Percentiles rank a stretch among this genome's conserved stretches.
phyloP scores from a whole-genome alignment of 768 basidiomycete genomes.

The Astraeus odoratus region DNA sequence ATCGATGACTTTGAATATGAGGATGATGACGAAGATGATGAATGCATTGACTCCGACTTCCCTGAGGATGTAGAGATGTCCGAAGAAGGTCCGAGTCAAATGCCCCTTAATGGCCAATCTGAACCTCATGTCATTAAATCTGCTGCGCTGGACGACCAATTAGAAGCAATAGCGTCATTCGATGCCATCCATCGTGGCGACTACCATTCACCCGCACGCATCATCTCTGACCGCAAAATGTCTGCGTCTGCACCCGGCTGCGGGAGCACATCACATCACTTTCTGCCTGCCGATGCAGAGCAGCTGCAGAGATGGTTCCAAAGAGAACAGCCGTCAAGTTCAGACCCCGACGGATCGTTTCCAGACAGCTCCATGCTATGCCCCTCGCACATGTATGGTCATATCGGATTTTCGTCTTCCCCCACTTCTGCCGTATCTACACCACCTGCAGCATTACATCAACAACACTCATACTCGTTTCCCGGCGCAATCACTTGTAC shows the following conservation, averaged over 20 bases:
- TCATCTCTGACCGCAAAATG: conserved; percentile 19
- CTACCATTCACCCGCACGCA: conserved; percentile 7
- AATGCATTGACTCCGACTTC: conserved; percentile 26
- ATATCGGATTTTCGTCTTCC: conserved; percentile 13
- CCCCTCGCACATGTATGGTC: conserved; percentile 20
- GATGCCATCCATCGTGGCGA: conserved; percentile 6
- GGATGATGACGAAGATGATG: conserved; percentile 24
- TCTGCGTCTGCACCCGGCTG: conserved; percentile 29
- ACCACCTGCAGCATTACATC: conserved; percentile 13
- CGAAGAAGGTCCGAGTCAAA: conserved; percentile 9
- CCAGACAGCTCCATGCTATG: conserved; percentile 9
- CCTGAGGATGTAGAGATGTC: conserved; percentile 27
- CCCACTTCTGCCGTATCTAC: conserved; percentile 14
- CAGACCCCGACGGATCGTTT: conserved; percentile 2
- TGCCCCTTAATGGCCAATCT: conserved; percentile 16
- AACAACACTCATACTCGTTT: conserved; percentile 20
- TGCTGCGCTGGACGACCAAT: conserved; percentile 25
- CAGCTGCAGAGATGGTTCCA: conserved; percentile 14
- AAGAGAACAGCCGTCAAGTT: conserved; percentile 11
- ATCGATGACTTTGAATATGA: conserved; percentile 26
- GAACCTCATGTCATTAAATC: conserved; percentile 22
- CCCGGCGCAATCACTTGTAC: conserved; percentile 20
- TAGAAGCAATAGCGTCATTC: conserved; percentile 16
- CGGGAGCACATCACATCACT: conserved; percentile 18
- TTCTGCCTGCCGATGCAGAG: conserved; percentile 6